phyloP scores from a whole-genome alignment of 208 protist genomes.

The Leishmania amazonensis region DNA sequence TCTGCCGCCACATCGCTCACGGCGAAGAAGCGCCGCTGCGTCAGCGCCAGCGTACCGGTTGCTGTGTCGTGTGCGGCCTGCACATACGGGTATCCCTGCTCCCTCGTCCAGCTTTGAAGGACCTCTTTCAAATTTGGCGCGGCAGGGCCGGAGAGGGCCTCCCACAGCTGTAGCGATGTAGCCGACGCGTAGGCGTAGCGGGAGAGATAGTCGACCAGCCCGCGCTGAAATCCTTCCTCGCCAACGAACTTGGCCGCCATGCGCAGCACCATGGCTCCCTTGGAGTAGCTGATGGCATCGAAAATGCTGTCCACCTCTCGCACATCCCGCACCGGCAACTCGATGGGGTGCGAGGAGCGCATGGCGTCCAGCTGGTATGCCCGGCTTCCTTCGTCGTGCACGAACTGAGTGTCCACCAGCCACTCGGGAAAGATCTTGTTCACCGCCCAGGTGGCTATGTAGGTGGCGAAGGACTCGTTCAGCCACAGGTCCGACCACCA shows the following conservation, averaged over 20 bases:
- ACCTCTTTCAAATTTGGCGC: constrained; percentile 62
- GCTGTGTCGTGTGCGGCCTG: constrained; percentile 19
- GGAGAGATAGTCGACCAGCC: constrained; percentile 77
- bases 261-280: constrained; percentile 83
- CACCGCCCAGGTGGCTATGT: constrained; percentile 77
- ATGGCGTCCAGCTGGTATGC: constrained; percentile 87
- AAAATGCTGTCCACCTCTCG: constrained; percentile 94
- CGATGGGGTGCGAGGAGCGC: constrained; percentile 89
- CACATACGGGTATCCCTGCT: constrained; percentile 82
- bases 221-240: constrained; percentile 74
- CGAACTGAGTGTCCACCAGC: constrained; percentile 77
- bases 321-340: constrained; percentile 85
- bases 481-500: constrained; percentile 99
- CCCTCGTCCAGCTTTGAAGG: constrained; percentile 67
- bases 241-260: constrained; percentile 91
- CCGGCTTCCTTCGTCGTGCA: constrained; percentile 58
- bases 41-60: constrained; percentile 25
- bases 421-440: constrained; percentile 86
- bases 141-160: constrained; percentile 63
- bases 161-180: constrained; percentile 87
- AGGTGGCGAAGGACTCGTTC: constrained; percentile 97
- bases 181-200: constrained; percentile 78
- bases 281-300: constrained; percentile 93
- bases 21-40: constrained; percentile 52
- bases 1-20: constrained; percentile 32